These are phyloP conservation scores for Larix kaempferi DNA, from an alignment of 75 land plant genomes.

Conservation along the genomic window DNA sequence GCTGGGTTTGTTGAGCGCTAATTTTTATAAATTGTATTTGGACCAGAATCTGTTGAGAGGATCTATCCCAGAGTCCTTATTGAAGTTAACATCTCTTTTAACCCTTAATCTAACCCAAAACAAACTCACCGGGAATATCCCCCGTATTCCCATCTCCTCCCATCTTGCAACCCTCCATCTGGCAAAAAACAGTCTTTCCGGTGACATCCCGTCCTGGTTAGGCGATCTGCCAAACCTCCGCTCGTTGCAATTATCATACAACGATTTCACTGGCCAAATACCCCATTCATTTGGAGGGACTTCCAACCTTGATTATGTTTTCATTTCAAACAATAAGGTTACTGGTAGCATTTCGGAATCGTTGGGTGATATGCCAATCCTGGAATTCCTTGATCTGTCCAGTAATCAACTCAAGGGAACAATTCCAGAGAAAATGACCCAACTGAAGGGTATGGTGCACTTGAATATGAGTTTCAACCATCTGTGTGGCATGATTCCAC, in stretches of 20 bases:
- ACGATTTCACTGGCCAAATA: slow-evolving; percentile 11
- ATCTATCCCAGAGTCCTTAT: slow-evolving; percentile 28
- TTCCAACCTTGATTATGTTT: background rate
- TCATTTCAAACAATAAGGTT: slow-evolving; percentile 17
- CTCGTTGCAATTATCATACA: background rate
- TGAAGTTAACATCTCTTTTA: slow-evolving; percentile 13
- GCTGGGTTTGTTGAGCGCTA: slow-evolving; percentile 12
- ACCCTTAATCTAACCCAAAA: slow-evolving; percentile 44
- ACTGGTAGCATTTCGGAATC: slow-evolving; percentile 11
- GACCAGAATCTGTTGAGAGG: slow-evolving; percentile 31
- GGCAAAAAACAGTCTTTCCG: slow-evolving; percentile 11
- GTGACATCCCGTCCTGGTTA: slow-evolving; percentile 7
- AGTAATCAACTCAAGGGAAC: slow-evolving; percentile 11
- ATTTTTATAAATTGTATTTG: slow-evolving; percentile 19
- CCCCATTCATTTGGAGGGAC: background rate
- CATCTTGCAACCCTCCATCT: slow-evolving; percentile 25
- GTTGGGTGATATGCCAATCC: background rate
- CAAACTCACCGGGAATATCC: slow-evolving; percentile 22
- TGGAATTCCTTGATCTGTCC: slow-evolving; percentile 25
- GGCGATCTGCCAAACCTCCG: slow-evolving; percentile 10
- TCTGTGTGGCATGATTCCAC: no score
- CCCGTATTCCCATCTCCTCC: slow-evolving; percentile 19
- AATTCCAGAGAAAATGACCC: no score
- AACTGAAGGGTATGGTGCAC: slow-evolving; percentile 38
- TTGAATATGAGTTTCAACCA: no score